These are phyloP conservation scores for Hyaloperonospora brassicae DNA, from an alignment of 352 stramenopile species.

Conservation along the genomic window DNA sequence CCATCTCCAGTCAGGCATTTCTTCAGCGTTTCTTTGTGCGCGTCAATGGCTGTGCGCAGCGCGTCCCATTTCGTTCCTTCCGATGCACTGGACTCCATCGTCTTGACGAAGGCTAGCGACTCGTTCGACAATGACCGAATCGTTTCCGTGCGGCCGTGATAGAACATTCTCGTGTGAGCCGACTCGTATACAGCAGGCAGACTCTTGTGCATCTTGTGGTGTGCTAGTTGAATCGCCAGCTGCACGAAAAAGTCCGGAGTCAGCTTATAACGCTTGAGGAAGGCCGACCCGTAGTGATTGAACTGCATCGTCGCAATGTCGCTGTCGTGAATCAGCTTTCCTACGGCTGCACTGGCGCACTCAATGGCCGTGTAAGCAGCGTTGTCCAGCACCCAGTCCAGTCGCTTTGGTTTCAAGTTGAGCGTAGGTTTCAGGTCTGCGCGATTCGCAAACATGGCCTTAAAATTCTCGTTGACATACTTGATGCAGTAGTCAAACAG, in stretches of 20 bases:
- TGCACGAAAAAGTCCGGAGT: slow-evolving; percentile 97
- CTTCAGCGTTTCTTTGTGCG: slow-evolving; percentile 89
- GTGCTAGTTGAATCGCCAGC: slow-evolving; percentile 94
- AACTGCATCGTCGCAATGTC: slow-evolving; percentile 89
- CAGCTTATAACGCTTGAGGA: slow-evolving; percentile 92
- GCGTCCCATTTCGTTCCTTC: slow-evolving; percentile 79
- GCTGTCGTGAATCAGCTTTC: slow-evolving; percentile 88
- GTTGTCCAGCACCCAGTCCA: slow-evolving; percentile 83
- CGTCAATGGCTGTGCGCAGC: slow-evolving; percentile 81
- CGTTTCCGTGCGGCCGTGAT: slow-evolving; percentile 93
- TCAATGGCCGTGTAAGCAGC: slow-evolving; percentile 75
- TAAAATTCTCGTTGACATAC: slow-evolving; percentile 88
- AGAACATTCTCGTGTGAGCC: slow-evolving; percentile 94
- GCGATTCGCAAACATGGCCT: slow-evolving; percentile 72
- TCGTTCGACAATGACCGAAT: slow-evolving; percentile 85
- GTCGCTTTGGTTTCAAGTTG: slow-evolving; percentile 56
- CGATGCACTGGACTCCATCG: slow-evolving; percentile 68
- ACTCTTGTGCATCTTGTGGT: slow-evolving; percentile 92
- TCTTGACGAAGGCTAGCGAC: slow-evolving; percentile 87
- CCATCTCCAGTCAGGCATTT: slow-evolving; percentile 79
- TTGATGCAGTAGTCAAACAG: slow-evolving; percentile 93
- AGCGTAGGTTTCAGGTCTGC: slow-evolving; percentile 55
- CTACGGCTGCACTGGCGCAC: slow-evolving; percentile 81
- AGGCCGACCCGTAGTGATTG: slow-evolving; percentile 86
- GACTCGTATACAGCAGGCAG: slow-evolving; percentile 95